These are phyloP conservation scores for Theileria annulata DNA, from an alignment of 169 alveolate genomes.

Conservation along the genomic window DNA sequence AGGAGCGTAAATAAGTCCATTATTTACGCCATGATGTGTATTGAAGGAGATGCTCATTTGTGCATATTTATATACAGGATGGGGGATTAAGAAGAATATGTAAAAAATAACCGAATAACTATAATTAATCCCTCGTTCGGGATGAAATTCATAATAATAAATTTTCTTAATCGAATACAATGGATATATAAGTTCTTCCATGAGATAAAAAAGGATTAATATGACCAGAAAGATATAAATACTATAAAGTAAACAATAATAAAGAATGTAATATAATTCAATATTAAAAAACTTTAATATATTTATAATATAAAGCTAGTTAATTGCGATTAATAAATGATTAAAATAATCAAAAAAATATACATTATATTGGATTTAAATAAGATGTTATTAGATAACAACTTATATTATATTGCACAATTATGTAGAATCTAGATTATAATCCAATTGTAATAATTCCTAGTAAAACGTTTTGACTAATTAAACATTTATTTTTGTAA, in stretches of 20 bases:
- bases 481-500: too few relatives aligned
- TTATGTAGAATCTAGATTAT: too few relatives aligned
- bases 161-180: background rate
- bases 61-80: slow-evolving; percentile 6
- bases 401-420: too few relatives aligned
- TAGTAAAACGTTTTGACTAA: too few relatives aligned
- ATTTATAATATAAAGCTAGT: too few relatives aligned
- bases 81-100: slow-evolving; percentile 9
- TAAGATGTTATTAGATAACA: too few relatives aligned
- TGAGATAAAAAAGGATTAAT: background rate
- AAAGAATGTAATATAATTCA: too few relatives aligned
- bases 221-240: background rate
- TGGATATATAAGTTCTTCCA: background rate
- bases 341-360: too few relatives aligned
- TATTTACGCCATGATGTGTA: slow-evolving; percentile 17
- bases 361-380: too few relatives aligned
- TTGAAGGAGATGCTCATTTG: slow-evolving; percentile 12
- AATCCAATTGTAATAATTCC: too few relatives aligned
- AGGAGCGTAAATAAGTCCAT: background rate
- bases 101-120: background rate
- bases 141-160: background rate
- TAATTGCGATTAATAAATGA: background rate
- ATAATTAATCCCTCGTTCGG: background rate
- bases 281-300: too few relatives aligned
- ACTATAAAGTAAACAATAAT: background rate